Base-by-base conservation (phyloP, 2,329 filamentous ascomycete species). In the Stachybotrys chartarum region DNA sequence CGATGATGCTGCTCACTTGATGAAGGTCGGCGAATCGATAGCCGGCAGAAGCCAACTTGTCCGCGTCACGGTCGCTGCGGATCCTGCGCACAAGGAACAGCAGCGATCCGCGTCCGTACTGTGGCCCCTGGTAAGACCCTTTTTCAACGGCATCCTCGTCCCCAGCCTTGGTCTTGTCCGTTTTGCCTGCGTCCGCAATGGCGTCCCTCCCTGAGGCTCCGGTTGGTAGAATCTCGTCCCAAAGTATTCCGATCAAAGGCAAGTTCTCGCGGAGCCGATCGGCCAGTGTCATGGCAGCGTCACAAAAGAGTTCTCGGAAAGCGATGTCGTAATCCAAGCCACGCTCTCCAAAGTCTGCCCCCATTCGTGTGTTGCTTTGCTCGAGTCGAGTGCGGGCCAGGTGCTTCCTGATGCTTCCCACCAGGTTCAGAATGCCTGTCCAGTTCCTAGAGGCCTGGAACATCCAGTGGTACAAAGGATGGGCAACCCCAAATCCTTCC, bases 381-480 rank as follows among this genome's bases (percentile, higher is more conserved):
- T 77, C 72, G 50, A 75, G 68, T 8, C 17, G 10, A 18, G 11
- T 18, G 66, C 77, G 60, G 61, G 78, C 72, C n/a, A 96, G 70
- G 61, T 94, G 89, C 45, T 77, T 78, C 54, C 80, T 80, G 87
- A 96, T 96, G 47, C 81, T 81, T 7, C 82, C 81, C 30, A 95
- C 77, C 6, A 94, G 75, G 49, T 84, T 81, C 54, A 78, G 78
- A 30, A 96, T 79, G 46, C 83, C 80, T 7, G 72, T 67, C 91
- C 91, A 96, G 68, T 91, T 87, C 56, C 85, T 81, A 7, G 88
- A 90, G 3, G 90, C 88, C 55, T 88, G 83, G 66, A 89, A 95
- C 64, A 94, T 86, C 91, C 91, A 96, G 52, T 91, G 84, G 70
- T 94, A 96, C 1, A 92, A 83, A 0, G 88, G 83, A 66, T 96